Percentiles rank a stretch among this genome's conserved stretches.
Evolutionary conservation across 179 eudicot species (phyloP).

Genomic region (Heliamphora pulchella): DNA sequence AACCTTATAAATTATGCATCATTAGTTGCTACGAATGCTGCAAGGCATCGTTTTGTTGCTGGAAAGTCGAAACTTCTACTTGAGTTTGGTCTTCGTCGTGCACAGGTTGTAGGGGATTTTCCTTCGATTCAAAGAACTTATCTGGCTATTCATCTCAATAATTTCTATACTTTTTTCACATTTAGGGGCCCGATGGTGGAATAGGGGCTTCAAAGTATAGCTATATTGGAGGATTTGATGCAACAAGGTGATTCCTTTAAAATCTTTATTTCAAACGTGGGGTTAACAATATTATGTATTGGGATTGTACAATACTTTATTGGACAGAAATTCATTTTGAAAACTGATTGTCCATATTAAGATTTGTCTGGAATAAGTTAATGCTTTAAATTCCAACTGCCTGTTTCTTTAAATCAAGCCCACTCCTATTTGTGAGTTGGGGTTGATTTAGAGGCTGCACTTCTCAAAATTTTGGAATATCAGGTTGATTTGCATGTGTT

Average conservation of each 20-base stretch:
- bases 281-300: not conserved
- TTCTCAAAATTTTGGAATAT: not conserved
- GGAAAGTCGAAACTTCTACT: slow-evolving; percentile 79
- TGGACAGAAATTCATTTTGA: not conserved
- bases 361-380: not conserved
- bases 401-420: not conserved
- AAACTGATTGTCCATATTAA: not conserved
- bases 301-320: slow-evolving; percentile 8
- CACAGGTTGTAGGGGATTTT: slow-evolving; percentile 51
- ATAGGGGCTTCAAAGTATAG: slow-evolving; percentile 82
- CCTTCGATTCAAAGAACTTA: not conserved
- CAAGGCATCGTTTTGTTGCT: slow-evolving; percentile 92
- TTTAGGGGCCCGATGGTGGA: slow-evolving; percentile 88
- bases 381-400: not conserved
- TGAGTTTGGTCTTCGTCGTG: slow-evolving; percentile 96
- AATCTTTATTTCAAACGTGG: not conserved
- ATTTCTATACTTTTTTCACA: slow-evolving; percentile 2
- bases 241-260: slow-evolving; percentile 62
- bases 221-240: slow-evolving; percentile 96
- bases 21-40: slow-evolving; percentile 91
- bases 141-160: not conserved
- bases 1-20: slow-evolving; percentile 93
- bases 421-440: not conserved
- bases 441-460: not conserved
- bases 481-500: not conserved